These are phyloP conservation scores for Aspergillus panamensis DNA, from an alignment of 495 filamentous ascomycete species.

Conservation along the genomic window DNA sequence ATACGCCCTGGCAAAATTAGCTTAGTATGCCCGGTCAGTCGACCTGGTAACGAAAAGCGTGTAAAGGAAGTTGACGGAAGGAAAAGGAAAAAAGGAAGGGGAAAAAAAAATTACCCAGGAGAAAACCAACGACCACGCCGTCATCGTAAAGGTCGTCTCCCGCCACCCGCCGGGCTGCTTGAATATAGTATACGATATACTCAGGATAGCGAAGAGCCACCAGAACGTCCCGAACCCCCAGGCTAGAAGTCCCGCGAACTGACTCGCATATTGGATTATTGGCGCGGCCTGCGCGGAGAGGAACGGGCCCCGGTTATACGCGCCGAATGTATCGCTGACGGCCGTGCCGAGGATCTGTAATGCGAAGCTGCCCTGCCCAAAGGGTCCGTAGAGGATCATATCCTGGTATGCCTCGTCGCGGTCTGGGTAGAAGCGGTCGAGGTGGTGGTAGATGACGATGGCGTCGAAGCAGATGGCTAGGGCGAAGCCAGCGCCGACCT, in stretches of 20 bases:
- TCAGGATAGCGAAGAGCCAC: slow-evolving; percentile 32
- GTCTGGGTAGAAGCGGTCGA: slow-evolving; percentile 20
- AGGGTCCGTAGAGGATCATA: slow-evolving; percentile 39
- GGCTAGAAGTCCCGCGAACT: slow-evolving; percentile 24
- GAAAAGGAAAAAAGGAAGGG: not conserved
- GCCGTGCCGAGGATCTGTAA: slow-evolving; percentile 28
- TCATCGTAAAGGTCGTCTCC: slow-evolving; percentile 22
- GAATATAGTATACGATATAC: slow-evolving; percentile 29
- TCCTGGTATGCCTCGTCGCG: slow-evolving; percentile 30
- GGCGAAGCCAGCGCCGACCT: slow-evolving; percentile 28
- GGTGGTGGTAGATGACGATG: slow-evolving; percentile 28
- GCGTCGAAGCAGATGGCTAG: slow-evolving; percentile 23
- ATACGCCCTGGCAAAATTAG: slow-evolving; percentile 24
- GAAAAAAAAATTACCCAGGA: slow-evolving; percentile 25
- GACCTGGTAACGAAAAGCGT: no score
- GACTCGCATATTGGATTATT: slow-evolving; percentile 20
- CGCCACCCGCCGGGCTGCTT: slow-evolving; percentile 23
- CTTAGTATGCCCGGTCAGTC: not conserved
- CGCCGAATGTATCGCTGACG: slow-evolving; percentile 25
- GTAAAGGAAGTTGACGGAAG: no score
- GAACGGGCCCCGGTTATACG: slow-evolving; percentile 27
- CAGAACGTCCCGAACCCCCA: slow-evolving; percentile 36
- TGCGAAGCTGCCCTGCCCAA: slow-evolving; percentile 33
- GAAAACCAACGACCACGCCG: slow-evolving; percentile 32
- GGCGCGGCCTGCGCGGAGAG: slow-evolving; percentile 25